Evolutionary conservation across 306 rosid species (phyloP).

Genomic region (Malus domestica): DNA sequence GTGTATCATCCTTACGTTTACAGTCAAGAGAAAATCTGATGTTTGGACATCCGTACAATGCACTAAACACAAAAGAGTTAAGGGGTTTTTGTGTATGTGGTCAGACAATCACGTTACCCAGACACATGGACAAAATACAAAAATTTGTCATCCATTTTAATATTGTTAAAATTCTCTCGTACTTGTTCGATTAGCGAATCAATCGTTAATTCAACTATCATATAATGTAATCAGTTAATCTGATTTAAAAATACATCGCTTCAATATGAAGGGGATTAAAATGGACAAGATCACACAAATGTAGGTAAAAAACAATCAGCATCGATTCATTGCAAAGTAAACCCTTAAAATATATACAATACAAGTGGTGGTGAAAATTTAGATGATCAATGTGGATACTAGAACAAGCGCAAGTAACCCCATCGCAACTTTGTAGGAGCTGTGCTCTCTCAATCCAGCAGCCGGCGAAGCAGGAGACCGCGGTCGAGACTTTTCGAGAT

Average conservation of each 20-base stretch:
- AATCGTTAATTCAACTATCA: not conserved
- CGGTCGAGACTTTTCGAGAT: constrained; percentile 23
- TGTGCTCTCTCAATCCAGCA: constrained; percentile 5
- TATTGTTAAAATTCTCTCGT: too few species aligned
- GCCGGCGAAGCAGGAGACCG: constrained; percentile 27
- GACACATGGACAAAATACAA: too few species aligned
- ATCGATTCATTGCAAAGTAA: not conserved
- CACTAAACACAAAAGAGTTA: too few species aligned
- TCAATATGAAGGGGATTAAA: not conserved
- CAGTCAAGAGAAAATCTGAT: too few species aligned
- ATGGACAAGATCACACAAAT: not conserved
- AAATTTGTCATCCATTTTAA: too few species aligned
- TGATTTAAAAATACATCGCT: not conserved
- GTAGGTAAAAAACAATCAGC: not conserved
- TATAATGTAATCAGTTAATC: not conserved
- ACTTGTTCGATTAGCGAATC: not conserved
- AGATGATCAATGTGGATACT: constrained; percentile 1
- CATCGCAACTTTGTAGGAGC: constrained; percentile 21
- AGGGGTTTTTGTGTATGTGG: too few species aligned
- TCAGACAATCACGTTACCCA: not conserved
- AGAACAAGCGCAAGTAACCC: constrained; percentile 21
- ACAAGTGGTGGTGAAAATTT: not conserved
- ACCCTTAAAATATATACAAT: too few species aligned
- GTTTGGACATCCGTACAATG: too few species aligned
- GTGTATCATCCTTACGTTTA: not conserved